Base-by-base conservation (phyloP, 2,329 filamentous ascomycete species). In the Arthrobotrys conoides region DNA sequence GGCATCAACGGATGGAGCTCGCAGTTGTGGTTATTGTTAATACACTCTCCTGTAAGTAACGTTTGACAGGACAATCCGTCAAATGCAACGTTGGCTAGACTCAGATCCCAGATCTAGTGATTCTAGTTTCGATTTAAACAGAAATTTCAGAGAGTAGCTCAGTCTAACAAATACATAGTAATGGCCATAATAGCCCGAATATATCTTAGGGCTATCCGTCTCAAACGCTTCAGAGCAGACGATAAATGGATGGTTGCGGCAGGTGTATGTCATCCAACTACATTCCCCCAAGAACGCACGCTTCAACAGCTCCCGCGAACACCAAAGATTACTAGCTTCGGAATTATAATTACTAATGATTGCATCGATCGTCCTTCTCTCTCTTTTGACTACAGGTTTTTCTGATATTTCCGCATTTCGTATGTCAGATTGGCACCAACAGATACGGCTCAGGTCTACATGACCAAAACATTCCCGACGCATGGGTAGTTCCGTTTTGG, bases 161-260 rank as follows among this genome's bases (percentile, higher is more conserved):
- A n/a, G 27, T 33, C 44, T 57, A 38, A 49, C 20, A 24, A 24
- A 16, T 8, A 16, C 53, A 16, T 69, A 83, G 82, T 82, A 8
- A 64, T 82, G 46, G 46, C 82, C 4, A 83, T 83, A 44, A 57
- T 80, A 22, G 66, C 81, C 16, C 79, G 82, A 72, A 41, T 82
- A 68, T 80, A 80, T 51, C 82, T 83, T 67, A 80, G 82, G 70
- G 81, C 81, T 70, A 64, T 44, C 30, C 80, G 77, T 49, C 71
- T 83, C 41, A 81, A 80, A 46, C 80, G 80, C 27, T 81, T 82
- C 65, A 81, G 81, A 61, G 71, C 72, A 16, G 82, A 83, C 59
- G 82, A 83, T 69, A 80, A 73, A 41, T 83, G 82, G 82, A 83
- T 83, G 79, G 63, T 80, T 22, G 75, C 80, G 57, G 82, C 82